A percentile compares a stretch with the other conserved stretches of the same genome.
Conservation (phyloP, 805 yeast genomes). For the Saturnispora serradocipensis region DNA sequence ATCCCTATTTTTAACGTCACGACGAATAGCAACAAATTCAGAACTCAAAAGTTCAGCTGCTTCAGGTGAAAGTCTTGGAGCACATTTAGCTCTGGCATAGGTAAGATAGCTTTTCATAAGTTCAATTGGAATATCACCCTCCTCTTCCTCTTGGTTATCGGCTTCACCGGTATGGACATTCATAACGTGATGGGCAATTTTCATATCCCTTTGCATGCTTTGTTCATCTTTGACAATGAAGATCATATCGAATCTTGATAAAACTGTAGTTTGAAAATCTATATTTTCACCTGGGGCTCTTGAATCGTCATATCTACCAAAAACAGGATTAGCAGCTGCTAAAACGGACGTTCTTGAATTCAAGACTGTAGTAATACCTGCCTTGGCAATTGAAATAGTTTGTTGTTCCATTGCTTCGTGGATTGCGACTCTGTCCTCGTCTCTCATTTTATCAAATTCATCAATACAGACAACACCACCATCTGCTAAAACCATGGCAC, state of each 20-base stretch:
- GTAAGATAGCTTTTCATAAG: constrained; percentile 89
- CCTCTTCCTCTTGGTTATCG: constrained; percentile 31
- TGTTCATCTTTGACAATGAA: constrained; percentile 95
- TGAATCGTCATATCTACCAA: constrained; percentile 92
- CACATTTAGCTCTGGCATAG: constrained; percentile 82
- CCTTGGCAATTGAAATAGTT: constrained; percentile 96
- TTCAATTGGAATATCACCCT: constrained; percentile 82
- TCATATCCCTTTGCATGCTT: constrained; percentile 71
- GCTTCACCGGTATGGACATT: constrained; percentile 82
- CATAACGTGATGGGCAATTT: constrained; percentile 92
- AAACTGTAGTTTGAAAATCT: constrained; percentile 93
- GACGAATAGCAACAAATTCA: constrained; percentile 85
- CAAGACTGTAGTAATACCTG: constrained; percentile 94
- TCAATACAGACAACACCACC: constrained; percentile 99
- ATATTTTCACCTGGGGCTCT: constrained; percentile 97
- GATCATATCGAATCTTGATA: constrained; percentile 98
- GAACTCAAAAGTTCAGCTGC: constrained; percentile 88
- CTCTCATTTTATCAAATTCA: constrained; percentile 99
- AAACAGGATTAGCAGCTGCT: constrained; percentile 97
- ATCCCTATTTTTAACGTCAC: constrained; percentile 74
- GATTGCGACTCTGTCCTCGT: constrained; percentile 96
- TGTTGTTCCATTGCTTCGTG: constrained; percentile 99
- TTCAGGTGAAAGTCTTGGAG: constrained; percentile 81
- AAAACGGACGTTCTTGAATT: constrained; percentile 94
- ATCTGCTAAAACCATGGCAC: constrained; percentile 99